Conservation (phyloP, 306 rosid genomes). For the Pyrus pyrifolia region DNA sequence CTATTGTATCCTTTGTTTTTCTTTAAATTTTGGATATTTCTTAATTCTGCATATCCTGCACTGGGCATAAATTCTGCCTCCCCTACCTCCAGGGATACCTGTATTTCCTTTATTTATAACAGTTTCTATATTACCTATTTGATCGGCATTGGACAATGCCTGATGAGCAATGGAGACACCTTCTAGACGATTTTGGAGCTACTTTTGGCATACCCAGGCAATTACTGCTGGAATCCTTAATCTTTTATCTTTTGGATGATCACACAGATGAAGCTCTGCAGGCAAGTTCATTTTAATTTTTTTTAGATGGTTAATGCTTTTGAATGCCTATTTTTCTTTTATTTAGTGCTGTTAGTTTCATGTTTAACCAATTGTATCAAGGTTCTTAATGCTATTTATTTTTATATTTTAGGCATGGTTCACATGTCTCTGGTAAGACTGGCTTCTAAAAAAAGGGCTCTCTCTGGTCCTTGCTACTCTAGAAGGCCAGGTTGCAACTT, state of each 20-base stretch:
- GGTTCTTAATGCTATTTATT: constrained; percentile 1
- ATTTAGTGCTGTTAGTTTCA: background rate
- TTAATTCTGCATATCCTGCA: constrained; percentile 1
- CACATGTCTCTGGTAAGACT: background rate
- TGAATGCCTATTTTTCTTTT: background rate
- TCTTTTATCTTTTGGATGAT: constrained; percentile 86
- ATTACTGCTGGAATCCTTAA: constrained; percentile 67
- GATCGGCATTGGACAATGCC: constrained; percentile 91
- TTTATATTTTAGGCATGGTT: background rate
- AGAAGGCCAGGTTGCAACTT: background rate
- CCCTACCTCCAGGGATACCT: background rate
- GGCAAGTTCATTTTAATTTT: constrained; percentile 36
- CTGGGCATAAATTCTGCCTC: constrained; percentile 1
- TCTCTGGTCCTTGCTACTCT: background rate
- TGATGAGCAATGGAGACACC: constrained; percentile 74
- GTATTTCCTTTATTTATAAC: constrained; percentile 43
- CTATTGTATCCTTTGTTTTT: constrained; percentile 76
- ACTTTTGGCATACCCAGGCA: constrained; percentile 68
- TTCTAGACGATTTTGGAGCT: constrained; percentile 77
- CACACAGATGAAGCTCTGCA: constrained; percentile 74
- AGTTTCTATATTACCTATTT: constrained; percentile 89
- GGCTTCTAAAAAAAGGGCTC: background rate
- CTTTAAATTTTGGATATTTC: constrained; percentile 4
- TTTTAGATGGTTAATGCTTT: constrained; percentile 10
- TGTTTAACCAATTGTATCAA: constrained; percentile 9